Evolutionary conservation across 2,329 filamentous ascomycete species (phyloP).

Genomic region (Ascosphaera pollenicola): DNA sequence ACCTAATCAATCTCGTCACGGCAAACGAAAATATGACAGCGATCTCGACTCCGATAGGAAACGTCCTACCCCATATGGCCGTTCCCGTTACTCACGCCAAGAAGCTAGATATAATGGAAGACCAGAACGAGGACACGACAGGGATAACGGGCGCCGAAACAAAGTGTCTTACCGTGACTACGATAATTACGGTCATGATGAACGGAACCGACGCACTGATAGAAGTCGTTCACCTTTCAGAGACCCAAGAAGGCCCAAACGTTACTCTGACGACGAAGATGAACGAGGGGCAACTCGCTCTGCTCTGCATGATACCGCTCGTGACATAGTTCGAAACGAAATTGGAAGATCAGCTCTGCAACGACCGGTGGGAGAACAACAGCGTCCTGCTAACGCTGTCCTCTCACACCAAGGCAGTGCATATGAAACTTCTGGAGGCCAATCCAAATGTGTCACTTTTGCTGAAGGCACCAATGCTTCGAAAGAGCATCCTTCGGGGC

Average conservation of each 20-base stretch:
- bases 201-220: constrained; percentile 27
- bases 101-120: constrained; percentile 18
- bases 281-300: too few relatives aligned
- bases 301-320: too few relatives aligned
- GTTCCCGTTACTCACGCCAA: neutral
- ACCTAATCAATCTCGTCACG: constrained; percentile 18
- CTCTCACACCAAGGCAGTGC: too few relatives aligned
- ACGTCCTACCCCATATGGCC: constrained; percentile 6
- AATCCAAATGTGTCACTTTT: too few relatives aligned
- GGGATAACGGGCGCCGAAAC: constrained; percentile 24
- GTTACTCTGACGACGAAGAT: constrained; percentile 16
- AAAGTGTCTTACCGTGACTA: constrained; percentile 30
- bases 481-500: too few relatives aligned
- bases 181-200: constrained; percentile 25
- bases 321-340: too few relatives aligned
- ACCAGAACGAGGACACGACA: constrained; percentile 9
- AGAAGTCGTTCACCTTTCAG: constrained; percentile 28
- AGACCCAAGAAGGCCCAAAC: constrained; percentile 16
- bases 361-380: too few relatives aligned
- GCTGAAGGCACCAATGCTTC: too few relatives aligned
- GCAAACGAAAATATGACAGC: constrained; percentile 21
- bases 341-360: too few relatives aligned
- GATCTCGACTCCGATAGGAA: constrained; percentile 15
- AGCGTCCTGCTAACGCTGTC: too few relatives aligned
- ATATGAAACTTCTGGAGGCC: too few relatives aligned